phyloP scores from a whole-genome alignment of 228 moss, liverwort and hornwort genomes.

The Sphagnum fallax region DNA sequence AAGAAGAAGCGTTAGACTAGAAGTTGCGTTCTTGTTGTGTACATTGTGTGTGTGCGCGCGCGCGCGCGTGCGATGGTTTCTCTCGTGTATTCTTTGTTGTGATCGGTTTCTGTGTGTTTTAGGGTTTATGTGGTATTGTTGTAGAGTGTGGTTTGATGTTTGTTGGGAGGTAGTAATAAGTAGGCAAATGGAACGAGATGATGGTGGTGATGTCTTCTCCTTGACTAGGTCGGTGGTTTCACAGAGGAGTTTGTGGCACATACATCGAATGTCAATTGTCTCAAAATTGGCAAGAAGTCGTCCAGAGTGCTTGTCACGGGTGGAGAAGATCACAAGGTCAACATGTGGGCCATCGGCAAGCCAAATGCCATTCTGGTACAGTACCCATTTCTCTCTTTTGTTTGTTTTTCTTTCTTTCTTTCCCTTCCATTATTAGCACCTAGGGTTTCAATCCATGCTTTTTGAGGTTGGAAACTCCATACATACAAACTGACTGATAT shows the following conservation, averaged over 20 bases:
- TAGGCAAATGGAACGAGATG: slow-evolving; percentile 28
- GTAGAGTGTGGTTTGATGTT: neutral
- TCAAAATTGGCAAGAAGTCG: slow-evolving; percentile 99
- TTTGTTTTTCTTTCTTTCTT: neutral
- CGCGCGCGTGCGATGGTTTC: neutral
- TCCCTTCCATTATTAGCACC: neutral
- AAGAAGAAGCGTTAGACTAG: neutral
- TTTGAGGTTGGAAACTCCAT: neutral
- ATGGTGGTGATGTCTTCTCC: neutral
- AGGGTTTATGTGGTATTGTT: neutral
- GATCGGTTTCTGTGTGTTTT: neutral
- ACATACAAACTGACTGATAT: too few species aligned
- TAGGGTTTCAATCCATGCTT: neutral
- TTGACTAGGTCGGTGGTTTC: too few species aligned
- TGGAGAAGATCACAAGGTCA: slow-evolving; percentile 99
- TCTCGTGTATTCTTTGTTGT: neutral
- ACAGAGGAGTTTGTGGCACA: slow-evolving; percentile 99
- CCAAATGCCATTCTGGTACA: slow-evolving; percentile 97
- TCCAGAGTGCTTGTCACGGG: slow-evolving; percentile 98
- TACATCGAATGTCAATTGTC: slow-evolving; percentile 99
- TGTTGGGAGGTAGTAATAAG: too few species aligned
- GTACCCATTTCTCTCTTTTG: neutral
- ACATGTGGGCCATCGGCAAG: slow-evolving; percentile 99
- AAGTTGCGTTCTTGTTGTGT: neutral
- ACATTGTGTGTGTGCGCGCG: neutral